Conservation (phyloP, 75 land plant genomes). For the Selaginella tamariscina region DNA sequence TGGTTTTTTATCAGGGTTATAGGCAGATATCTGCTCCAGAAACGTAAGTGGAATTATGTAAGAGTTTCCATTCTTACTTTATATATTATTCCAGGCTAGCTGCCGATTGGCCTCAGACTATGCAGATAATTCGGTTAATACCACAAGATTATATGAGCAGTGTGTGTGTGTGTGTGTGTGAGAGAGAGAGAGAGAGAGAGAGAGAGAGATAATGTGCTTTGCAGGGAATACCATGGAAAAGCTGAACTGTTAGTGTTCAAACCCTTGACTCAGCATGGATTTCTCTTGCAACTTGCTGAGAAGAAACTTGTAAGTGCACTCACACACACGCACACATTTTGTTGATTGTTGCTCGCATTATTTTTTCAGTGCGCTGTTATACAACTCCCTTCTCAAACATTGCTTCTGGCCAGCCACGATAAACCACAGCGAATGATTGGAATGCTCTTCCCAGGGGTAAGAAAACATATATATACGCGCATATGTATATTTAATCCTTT, state of each 20-base stretch:
- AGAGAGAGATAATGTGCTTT: background rate
- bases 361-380: slow-evolving; percentile 72
- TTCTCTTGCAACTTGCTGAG: slow-evolving; percentile 82
- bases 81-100: slow-evolving; percentile 48
- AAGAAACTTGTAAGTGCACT: slow-evolving; percentile 68
- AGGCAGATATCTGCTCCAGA: slow-evolving; percentile 30
- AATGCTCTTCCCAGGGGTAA: slow-evolving; percentile 92
- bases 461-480: slow-evolving; percentile 11
- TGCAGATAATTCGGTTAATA: slow-evolving; percentile 95
- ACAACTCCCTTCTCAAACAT: slow-evolving; percentile 72
- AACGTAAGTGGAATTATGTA: slow-evolving; percentile 22
- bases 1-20: slow-evolving; percentile 23
- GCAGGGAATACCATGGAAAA: slow-evolving; percentile 87
- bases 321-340: background rate
- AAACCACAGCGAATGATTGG: slow-evolving; percentile 77
- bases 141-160: slow-evolving; percentile 90
- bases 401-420: slow-evolving; percentile 71
- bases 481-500: no score
- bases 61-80: background rate
- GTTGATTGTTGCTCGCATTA: background rate
- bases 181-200: slow-evolving; percentile 44
- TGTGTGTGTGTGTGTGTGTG: slow-evolving; percentile 44
- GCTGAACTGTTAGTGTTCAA: slow-evolving; percentile 77
- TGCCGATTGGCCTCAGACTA: slow-evolving; percentile 80
- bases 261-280: slow-evolving; percentile 68